Base-by-base conservation (phyloP, 331 rosid species). In the Malus hybrid region DNA sequence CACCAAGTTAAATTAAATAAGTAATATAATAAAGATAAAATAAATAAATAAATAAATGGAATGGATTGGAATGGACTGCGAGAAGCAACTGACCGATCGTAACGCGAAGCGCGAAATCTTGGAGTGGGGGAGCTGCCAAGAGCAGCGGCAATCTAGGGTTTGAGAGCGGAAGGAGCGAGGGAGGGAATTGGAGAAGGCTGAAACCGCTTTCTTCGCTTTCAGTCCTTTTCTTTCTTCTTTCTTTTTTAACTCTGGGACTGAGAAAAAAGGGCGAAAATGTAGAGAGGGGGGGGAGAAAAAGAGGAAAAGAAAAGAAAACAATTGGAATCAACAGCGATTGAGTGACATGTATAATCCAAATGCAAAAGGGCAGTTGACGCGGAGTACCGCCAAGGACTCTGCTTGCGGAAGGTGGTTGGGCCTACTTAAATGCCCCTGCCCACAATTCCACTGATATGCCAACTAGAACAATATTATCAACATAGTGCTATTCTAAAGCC, bases 351-450 rank as follows among this genome's bases (percentile, higher is more conserved):
- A 3, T 36, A 56, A 15, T 71, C 48, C 78, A 83, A 82, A 80
- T 81, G 89, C 80, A 83, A 86, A 81, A 71, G 80, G 62, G 78
- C 72, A 15, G 78, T 86, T 83, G 89, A 86, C 87, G 81, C 75
- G 72, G 78, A 76, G 75, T 81, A 75, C 85, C 88, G 85, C 86
- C 78, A 69, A 79, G 44, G 28, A 39, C 46, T 60, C 14, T 65
- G 65, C 13, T 27, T 67, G 61, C 19, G 20, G 15, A 34, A 3
- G 52, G 4, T 54, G 9, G 24, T 1, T 28, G 7, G 12, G 54
- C 24, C 28, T 36, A 72, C 64, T 14, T 9, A 76, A 76, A 67
- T 72, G 32, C 83, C 85, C 83, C 69, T 66, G 3, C 6, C 46
- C 42, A 36, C 11, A 36, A 36, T 36, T 36, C 42, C 42, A 36